Percentiles rank a stretch among this genome's conserved stretches.
These are phyloP conservation scores for Trypanosoma congolense DNA, from an alignment of 208 protist species.

Conservation along the genomic window DNA sequence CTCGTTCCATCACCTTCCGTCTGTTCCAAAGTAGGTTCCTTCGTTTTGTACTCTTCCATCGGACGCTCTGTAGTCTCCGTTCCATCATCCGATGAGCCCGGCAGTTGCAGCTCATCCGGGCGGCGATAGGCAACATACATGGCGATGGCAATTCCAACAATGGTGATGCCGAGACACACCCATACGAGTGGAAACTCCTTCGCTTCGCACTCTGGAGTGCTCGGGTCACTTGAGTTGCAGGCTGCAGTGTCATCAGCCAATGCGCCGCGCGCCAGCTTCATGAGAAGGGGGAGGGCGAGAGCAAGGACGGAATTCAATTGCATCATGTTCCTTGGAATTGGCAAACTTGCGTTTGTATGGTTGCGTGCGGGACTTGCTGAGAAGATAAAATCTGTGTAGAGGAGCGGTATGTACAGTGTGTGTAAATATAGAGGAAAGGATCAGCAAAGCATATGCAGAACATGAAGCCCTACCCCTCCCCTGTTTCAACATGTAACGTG, in stretches of 20 bases:
- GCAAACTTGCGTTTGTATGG: too few species aligned
- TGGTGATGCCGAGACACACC: conserved; percentile 58
- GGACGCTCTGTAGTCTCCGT: background rate
- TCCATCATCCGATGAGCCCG: background rate
- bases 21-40: background rate
- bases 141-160: conserved; percentile 35
- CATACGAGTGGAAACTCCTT: conserved; percentile 58
- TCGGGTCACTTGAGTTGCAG: background rate
- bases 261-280: background rate
- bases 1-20: background rate
- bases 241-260: conserved; percentile 11
- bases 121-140: conserved; percentile 51
- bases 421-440: too few species aligned
- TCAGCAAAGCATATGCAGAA: too few species aligned
- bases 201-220: conserved; percentile 24
- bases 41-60: background rate
- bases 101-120: conserved; percentile 43
- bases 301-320: conserved; percentile 4
- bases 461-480: too few species aligned
- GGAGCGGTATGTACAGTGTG: too few species aligned
- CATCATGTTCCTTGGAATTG: conserved; percentile 3
- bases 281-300: conserved; percentile 1
- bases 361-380: too few species aligned
- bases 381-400: too few species aligned
- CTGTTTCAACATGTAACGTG: too few species aligned